Base-by-base conservation (phyloP, 495 filamentous ascomycete species). In the Aspergillus sparsus region DNA sequence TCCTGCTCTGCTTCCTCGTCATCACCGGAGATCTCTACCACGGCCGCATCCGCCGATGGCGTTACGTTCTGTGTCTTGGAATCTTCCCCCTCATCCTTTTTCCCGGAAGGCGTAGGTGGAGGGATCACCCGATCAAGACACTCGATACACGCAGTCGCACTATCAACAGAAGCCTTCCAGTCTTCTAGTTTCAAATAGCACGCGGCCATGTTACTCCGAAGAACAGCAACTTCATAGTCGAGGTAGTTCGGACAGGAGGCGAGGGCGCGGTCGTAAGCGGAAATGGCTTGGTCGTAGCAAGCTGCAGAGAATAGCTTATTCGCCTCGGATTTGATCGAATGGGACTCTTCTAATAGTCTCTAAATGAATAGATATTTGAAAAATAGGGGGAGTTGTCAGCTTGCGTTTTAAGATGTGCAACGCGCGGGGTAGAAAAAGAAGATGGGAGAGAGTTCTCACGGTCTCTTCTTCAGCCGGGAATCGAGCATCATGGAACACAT, bases 151-250 rank as follows among this genome's bases (percentile, higher is more conserved):
- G 83, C 77, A 0, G 84, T 89, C 12, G 94, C 93, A 16, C 82
- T 76, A 34, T 87, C 87, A 44, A 93, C 80, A 6, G 91, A 90
- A 8, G 87, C 86, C 61, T 94, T 94, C 87, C 92, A 97, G 59
- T 93, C 89, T 49, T 87, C 81, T 3, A 97, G 78, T 69, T 95
- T 95, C 60, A 97, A 68, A 61, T 96, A 87, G 68, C 91, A 96
- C n/a, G 92, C 94, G 5, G 93, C 82, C 59, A 97, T 85, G 76
- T 98, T 98, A 73, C 86, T 89, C 35, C 85, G 86, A 11, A 97
- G 80, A 10, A 96, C 90, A 18, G 94, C 92, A 65, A 93, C 78
- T 67, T 97, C 92, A 76, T 89, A 94, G 62, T 94, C 89, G 36
- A 97, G 85, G 68, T 97, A 96, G 63, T 84, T 89, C 2, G 94